Base-by-base conservation (phyloP, 2,329 filamentous ascomycete species). In the Cladosporium sp. region DNA sequence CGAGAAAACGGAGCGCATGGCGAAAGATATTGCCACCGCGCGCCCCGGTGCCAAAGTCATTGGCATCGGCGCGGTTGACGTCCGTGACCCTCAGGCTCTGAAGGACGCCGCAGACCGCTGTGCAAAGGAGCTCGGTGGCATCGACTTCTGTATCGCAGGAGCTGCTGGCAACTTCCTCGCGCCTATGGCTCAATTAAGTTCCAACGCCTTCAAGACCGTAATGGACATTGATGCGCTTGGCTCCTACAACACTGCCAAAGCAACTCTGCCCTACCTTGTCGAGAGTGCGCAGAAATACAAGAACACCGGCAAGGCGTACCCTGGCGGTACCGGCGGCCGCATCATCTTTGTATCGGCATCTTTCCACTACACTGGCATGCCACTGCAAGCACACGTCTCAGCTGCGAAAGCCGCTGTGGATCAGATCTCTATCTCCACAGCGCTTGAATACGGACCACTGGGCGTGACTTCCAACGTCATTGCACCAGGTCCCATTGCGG, bases 221-320 rank as follows among this genome's bases (percentile, higher is more conserved):
- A 94, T 98, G 74, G 95, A 98, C 68, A 99, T 99, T 74, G 95
- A 98, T 77, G 90, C 97, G 2, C 79, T 98, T 41, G 95, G 95
- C 36, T 96, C 92, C 18, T 99, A 91, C 81, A 96, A 98, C 82
- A 97, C 93, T 2, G 85, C 97, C 75, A 98, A 98, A 81, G 93
- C 94, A 3, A 95, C 92, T 0, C 82, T 97, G 38, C 92, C 92
- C 0, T 86, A 96, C 74, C 86, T 99, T 3, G 80, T 92, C 14
- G 84, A 87, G 72, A 96, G 92, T n/a, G 89, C 91, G 1, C 79
- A 81, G 38, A 86, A 86, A 72, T 82, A 89, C 72, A 85, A 80
- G 68, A 84, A 85, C 21, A 87, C 90, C 70, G 84, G 86, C 1
- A 86, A 86, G 34, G 80, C 81, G 4, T 76, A 74, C 75, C 76